Evolutionary conservation across 2,329 filamentous ascomycete species (phyloP), one percentile per base, ranked within the genome.

Genomic region (Neonectria punicea): DNA sequence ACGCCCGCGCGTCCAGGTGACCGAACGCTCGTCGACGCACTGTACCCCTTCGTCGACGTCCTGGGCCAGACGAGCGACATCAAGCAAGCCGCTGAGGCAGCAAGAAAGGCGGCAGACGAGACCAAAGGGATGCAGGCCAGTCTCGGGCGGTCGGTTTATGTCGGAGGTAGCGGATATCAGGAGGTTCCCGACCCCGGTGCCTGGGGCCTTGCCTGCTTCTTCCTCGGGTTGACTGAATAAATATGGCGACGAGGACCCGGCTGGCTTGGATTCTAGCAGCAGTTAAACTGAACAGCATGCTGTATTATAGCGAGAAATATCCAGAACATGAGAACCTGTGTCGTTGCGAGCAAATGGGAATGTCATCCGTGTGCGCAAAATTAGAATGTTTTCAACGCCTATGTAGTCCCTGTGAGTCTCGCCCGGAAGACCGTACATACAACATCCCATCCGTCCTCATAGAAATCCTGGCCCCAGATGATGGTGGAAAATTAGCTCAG

Each of bases 71-170:
- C 89, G 0, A 88, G 87, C 14, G 87, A 92, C 75, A 78, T 96
- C 20, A 86, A 88, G 69, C 84, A 89, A 76, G 94, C 96, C 8
- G 93, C 93, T 0, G 84, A 89, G 72, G 93, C 93, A 2, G 91
- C 94, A 0, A 87, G 87, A 68, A 84, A 89, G 51, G 96, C 92
- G 0, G 92, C 94, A 4, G 91, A 95, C 69, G 88, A 88, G 32
- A 98, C 96, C 20, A 97, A 94, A 83, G 92, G 91, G 25, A 98
- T 99, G 94, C 89, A 92, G 78, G 93, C 96, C 46, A 96, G 91
- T 72, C 83, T 99, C 44, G 96, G 96, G 8, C 71, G 84, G 65
- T 76, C 80, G 1, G 80, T 82, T 6, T 82, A 82, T 62, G 77
- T 82, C 5, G 80, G 80, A 34, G 67, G 92, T 4, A 80, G 77